phyloP scores from a whole-genome alignment of 2,329 filamentous ascomycete species.

The Colletotrichum higginsianum region DNA sequence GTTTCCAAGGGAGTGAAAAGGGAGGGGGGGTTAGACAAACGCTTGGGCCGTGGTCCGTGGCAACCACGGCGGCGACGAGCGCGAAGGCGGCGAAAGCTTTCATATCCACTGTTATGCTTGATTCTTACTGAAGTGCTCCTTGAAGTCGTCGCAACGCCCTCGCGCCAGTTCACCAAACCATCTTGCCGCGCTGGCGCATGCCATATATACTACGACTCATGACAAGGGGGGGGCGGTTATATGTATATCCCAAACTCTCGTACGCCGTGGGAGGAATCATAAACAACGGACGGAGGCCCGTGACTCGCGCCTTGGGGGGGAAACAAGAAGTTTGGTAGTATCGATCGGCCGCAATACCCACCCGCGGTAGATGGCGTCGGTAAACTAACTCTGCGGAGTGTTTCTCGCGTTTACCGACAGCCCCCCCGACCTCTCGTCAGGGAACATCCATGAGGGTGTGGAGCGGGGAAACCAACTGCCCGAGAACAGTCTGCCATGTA shows the following conservation, averaged over 20 bases:
- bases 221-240: neutral
- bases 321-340: neutral
- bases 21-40: neutral
- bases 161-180: too few species aligned
- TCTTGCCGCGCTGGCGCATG: neutral
- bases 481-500: too few species aligned
- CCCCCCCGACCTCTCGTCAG: neutral
- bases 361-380: neutral
- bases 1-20: neutral
- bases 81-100: constrained; percentile 8
- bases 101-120: neutral
- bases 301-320: neutral
- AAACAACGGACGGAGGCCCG: neutral
- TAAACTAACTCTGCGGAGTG: neutral
- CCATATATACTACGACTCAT: neutral
- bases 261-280: neutral
- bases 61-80: neutral
- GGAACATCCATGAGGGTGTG: neutral
- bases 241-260: neutral
- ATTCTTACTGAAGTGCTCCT: neutral
- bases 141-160: neutral
- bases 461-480: neutral
- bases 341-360: neutral
- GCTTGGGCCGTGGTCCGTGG: constrained; percentile 21
- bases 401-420: neutral